Percentiles rank a stretch among this genome's conserved stretches.
Conservation (phyloP, 2,329 filamentous ascomycete species). For the Calycina marina region DNA sequence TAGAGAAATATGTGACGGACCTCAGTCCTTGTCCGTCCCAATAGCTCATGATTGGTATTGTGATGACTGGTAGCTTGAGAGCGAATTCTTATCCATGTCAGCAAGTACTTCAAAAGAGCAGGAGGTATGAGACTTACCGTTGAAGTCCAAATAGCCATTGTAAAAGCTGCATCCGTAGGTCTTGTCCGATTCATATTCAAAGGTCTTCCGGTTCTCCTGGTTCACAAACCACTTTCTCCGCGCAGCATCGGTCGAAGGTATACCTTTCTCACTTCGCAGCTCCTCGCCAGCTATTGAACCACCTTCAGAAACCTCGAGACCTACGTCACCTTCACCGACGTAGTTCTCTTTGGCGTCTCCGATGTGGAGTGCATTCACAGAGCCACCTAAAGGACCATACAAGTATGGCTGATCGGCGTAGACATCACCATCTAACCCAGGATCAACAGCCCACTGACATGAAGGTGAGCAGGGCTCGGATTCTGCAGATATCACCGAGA, state of each 20-base stretch:
- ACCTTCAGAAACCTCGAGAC: conserved; percentile 22
- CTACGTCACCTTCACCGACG: conserved; percentile 5
- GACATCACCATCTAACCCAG: conserved; percentile 76
- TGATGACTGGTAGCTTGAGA: conserved; percentile 57
- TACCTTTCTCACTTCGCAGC: conserved; percentile 25
- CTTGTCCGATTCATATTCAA: conserved; percentile 43
- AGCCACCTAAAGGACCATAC: conserved; percentile 68
- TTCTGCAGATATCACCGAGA: no score
- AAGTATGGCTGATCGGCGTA: conserved; percentile 77
- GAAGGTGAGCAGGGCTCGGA: no score
- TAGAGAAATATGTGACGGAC: conserved; percentile 15
- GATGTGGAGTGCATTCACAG: conserved; percentile 63
- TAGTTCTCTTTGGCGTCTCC: conserved; percentile 26
- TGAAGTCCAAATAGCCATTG: conserved; percentile 87
- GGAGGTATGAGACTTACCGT: conserved; percentile 28
- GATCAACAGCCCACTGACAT: conserved; percentile 87
- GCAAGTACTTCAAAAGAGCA: no score
- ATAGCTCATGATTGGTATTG: conserved; percentile 58
- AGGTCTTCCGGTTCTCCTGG: conserved; percentile 33
- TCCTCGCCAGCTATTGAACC: conserved; percentile 29
- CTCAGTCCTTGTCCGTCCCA: conserved; percentile 46
- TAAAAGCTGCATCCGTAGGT: conserved; percentile 62
- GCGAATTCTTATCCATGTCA: conserved; percentile 38
- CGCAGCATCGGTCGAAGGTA: conserved; percentile 26
- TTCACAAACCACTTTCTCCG: conserved; percentile 48